phyloP scores from a whole-genome alignment of 1,284 basidiomycete genomes.

The Sphagnurus paluster region DNA sequence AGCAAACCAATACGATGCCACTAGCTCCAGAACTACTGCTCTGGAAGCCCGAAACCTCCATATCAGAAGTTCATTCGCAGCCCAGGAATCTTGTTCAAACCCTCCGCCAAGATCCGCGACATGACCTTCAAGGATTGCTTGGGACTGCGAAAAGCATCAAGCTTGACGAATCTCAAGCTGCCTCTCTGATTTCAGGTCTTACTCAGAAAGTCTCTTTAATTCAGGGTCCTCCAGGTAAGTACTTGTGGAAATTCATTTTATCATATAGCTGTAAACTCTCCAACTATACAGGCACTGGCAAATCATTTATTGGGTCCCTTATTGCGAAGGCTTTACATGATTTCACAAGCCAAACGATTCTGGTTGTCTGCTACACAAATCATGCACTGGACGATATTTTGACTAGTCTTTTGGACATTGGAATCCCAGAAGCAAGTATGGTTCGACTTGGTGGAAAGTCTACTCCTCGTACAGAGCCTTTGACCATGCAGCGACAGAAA shows the following conservation, averaged over 20 bases:
- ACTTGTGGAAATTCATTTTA: neutral
- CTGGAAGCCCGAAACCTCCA: no score
- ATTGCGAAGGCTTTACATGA: conserved; percentile 57
- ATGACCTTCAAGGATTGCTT: conserved; percentile 37
- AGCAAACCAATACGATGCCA: conserved; percentile 43
- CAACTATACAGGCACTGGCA: conserved; percentile 54
- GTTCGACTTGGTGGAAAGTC: conserved; percentile 58
- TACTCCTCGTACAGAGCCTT: conserved; percentile 40
- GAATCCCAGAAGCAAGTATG: conserved; percentile 49
- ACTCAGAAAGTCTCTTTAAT: conserved; percentile 57
- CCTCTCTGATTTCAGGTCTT: conserved; percentile 50
- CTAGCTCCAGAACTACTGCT: conserved; percentile 50
- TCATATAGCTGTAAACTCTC: conserved; percentile 4
- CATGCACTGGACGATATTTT: conserved; percentile 68
- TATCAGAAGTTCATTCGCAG: conserved; percentile 23
- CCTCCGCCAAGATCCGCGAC: neutral
- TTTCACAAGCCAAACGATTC: conserved; percentile 43
- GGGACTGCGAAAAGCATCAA: conserved; percentile 35
- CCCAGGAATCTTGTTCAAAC: neutral
- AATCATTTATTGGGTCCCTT: conserved; percentile 66
- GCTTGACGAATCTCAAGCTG: conserved; percentile 52
- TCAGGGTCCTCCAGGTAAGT: conserved; percentile 65
- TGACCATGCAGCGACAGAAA: conserved; percentile 40
- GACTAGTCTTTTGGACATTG: conserved; percentile 56
- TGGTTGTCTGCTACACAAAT: conserved; percentile 68